Conservation (phyloP, 495 filamentous ascomycete genomes). For the Xanthoparmelia taractica region DNA sequence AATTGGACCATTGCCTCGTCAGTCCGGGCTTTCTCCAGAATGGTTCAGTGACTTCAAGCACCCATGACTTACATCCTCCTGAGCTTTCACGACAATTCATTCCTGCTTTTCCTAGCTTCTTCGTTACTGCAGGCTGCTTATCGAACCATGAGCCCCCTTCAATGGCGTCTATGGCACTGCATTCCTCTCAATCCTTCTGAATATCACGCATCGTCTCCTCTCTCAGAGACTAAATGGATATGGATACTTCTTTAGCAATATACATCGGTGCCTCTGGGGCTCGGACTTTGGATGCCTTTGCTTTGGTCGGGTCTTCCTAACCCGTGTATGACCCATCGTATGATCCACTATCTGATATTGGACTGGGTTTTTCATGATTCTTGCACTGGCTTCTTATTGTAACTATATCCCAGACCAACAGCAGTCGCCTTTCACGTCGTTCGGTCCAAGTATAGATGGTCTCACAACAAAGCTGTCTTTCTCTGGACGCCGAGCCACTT, state of each 20-base stretch:
- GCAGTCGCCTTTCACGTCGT: not conserved
- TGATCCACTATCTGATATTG: not conserved
- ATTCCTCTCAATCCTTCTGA: not conserved
- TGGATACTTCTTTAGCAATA: not conserved
- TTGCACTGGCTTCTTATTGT: not conserved
- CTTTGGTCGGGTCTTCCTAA: not conserved
- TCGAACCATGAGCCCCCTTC: not conserved
- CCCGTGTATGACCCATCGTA: not conserved
- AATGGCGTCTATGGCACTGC: not conserved
- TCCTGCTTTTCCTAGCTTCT: not conserved
- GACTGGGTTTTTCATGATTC: not conserved
- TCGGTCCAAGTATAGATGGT: not conserved
- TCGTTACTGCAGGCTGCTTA: not conserved
- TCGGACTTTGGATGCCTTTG: not conserved
- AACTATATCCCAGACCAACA: too few relatives aligned
- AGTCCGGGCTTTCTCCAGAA: not conserved
- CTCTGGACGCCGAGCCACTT: not conserved
- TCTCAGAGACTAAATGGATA: not conserved
- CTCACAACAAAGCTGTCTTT: not conserved
- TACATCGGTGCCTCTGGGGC: not conserved
- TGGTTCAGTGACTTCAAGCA: not conserved
- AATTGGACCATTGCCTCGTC: not conserved
- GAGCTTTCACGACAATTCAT: not conserved
- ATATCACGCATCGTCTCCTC: not conserved
- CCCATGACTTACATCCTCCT: not conserved